Conservation (phyloP, 805 yeast genomes). For the Tetrapisispora fleetii region DNA sequence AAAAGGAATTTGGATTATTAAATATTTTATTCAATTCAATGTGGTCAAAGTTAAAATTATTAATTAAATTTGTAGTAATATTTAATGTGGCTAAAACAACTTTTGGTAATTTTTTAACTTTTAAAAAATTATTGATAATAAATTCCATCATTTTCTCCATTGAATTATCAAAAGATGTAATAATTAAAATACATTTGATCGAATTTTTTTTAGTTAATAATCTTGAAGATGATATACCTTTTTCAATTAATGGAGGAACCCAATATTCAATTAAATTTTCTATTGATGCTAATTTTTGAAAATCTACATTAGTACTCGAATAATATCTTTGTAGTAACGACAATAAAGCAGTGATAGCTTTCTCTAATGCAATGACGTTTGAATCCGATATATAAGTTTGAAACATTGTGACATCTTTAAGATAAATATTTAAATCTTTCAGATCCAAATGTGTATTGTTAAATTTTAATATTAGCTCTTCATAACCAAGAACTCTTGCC, state of each 20-base stretch:
- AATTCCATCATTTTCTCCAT: constrained; percentile 49
- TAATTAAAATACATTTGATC: constrained; percentile 47
- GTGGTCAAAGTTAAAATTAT: constrained; percentile 19
- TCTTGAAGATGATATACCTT: constrained; percentile 68
- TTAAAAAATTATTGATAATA: constrained; percentile 41
- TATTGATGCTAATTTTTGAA: background rate
- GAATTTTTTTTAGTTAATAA: constrained; percentile 63
- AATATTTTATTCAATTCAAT: constrained; percentile 5
- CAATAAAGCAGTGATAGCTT: constrained; percentile 49
- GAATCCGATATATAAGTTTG: constrained; percentile 59
- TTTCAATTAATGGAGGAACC: constrained; percentile 51
- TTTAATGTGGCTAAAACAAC: constrained; percentile 57
- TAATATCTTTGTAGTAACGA: constrained; percentile 3
- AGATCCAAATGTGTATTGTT: constrained; percentile 30
- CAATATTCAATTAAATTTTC: constrained; percentile 8
- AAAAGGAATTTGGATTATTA: constrained; percentile 39
- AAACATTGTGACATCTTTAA: constrained; percentile 44
- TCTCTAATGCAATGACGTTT: constrained; percentile 88
- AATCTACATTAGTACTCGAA: background rate
- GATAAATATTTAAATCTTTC: constrained; percentile 22
- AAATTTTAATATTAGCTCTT: constrained; percentile 47
- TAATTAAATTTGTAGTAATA: constrained; percentile 47
- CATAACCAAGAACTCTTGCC: constrained; percentile 72
- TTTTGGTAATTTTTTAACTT: constrained; percentile 57
- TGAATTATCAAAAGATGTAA: constrained; percentile 59